These are phyloP conservation scores for Hyphodiscus sp. DNA, from an alignment of 2,329 filamentous ascomycete species.

Conservation along the genomic window DNA sequence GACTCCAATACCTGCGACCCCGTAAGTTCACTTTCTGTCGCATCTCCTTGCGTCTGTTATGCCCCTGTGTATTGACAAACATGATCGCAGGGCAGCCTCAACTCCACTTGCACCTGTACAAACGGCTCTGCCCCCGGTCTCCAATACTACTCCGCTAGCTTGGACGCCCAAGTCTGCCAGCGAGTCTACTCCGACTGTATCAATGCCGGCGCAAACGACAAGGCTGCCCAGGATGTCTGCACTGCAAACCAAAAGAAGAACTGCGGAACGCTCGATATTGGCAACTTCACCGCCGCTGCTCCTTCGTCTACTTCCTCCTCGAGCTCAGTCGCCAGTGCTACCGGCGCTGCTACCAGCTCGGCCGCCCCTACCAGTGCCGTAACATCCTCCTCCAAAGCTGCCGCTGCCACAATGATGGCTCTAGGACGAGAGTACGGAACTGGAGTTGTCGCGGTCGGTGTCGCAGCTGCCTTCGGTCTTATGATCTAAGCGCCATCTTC, in stretches of 20 bases:
- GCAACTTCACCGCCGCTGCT: slow-evolving; percentile 25
- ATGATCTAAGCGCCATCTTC: slow-evolving; percentile 39
- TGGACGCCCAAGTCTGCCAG: slow-evolving; percentile 55
- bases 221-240: slow-evolving; percentile 42
- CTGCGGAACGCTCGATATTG: slow-evolving; percentile 41
- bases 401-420: slow-evolving; percentile 37
- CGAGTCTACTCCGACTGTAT: slow-evolving; percentile 44
- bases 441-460: slow-evolving; percentile 41
- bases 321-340: slow-evolving; percentile 25
- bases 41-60: background rate
- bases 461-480: slow-evolving; percentile 48
- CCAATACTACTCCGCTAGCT: slow-evolving; percentile 46
- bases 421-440: slow-evolving; percentile 36
- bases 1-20: slow-evolving; percentile 47
- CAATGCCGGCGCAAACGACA: slow-evolving; percentile 37
- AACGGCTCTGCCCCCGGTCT: slow-evolving; percentile 50
- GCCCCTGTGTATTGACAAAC: slow-evolving; percentile 2
- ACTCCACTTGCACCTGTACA: slow-evolving; percentile 50
- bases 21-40: slow-evolving; percentile 37
- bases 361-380: slow-evolving; percentile 24
- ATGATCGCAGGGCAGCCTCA: slow-evolving; percentile 38
- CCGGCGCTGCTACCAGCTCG: slow-evolving; percentile 25
- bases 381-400: slow-evolving; percentile 28
- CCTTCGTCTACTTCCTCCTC: slow-evolving; percentile 34
- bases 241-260: slow-evolving; percentile 31